These are phyloP conservation scores for Fragilaria crotonensis DNA, from an alignment of 108 stramenopile genomes.

Conservation along the genomic window DNA sequence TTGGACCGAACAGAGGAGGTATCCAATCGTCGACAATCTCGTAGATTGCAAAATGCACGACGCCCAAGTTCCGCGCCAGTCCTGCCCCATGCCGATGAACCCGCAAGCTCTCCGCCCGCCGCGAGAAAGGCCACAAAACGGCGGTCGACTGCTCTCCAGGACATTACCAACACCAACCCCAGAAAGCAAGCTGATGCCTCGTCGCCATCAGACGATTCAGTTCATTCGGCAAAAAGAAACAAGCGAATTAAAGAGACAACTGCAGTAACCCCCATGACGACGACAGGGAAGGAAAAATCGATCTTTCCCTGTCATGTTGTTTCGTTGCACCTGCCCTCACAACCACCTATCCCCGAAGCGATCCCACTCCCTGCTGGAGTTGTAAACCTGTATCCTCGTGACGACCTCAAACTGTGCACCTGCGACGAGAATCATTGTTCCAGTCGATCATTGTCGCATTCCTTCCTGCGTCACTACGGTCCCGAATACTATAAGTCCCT, in stretches of 20 bases:
- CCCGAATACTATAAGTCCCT: constrained; percentile 14
- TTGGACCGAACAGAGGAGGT: too few species aligned
- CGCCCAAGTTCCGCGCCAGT: too few species aligned
- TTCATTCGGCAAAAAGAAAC: neutral
- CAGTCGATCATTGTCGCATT: constrained; percentile 11
- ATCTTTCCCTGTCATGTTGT: neutral
- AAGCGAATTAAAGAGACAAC: neutral
- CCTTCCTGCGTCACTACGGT: constrained; percentile 23
- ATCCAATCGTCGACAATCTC: too few species aligned
- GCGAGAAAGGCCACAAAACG: neutral
- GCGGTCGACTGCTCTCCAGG: neutral
- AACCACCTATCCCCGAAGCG: neutral
- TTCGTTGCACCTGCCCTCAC: neutral
- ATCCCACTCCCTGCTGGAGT: constrained; percentile 9
- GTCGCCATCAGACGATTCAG: neutral
- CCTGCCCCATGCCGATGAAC: too few species aligned
- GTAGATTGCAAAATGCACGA: too few species aligned
- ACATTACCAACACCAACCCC: neutral
- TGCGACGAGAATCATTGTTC: constrained; percentile 12
- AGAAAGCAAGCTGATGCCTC: neutral
- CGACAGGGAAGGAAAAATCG: neutral
- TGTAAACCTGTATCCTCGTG: constrained; percentile 22
- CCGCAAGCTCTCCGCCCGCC: too few species aligned
- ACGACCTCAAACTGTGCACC: neutral
- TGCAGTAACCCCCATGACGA: neutral